These are phyloP conservation scores for Clavariopsis aquatica DNA, from an alignment of 495 filamentous ascomycete genomes.

Conservation along the genomic window DNA sequence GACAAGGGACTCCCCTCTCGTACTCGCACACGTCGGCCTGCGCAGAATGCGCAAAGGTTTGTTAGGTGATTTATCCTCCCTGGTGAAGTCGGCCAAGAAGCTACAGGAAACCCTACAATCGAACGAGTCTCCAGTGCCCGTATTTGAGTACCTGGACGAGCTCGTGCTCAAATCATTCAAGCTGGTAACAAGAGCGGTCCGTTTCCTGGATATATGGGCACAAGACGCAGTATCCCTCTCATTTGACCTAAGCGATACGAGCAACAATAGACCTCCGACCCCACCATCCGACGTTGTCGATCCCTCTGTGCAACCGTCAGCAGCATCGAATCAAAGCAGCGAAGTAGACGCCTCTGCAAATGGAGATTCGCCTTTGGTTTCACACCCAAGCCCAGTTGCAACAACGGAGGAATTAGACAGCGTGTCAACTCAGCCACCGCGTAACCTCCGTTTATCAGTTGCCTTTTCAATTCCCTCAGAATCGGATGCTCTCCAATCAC, in stretches of 20 bases:
- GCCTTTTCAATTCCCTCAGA: conserved; percentile 35
- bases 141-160: conserved; percentile 75
- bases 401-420: conserved; percentile 29
- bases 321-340: conserved; percentile 25
- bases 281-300: conserved; percentile 55
- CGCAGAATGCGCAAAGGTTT: conserved; percentile 81
- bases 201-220: conserved; percentile 88
- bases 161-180: conserved; percentile 92
- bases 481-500: conserved; percentile 34
- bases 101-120: conserved; percentile 66
- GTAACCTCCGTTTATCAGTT: conserved; percentile 33
- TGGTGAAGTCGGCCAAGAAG: conserved; percentile 84
- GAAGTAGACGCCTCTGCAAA: conserved; percentile 17
- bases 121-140: conserved; percentile 54
- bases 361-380: conserved; percentile 25
- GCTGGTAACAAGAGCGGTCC: conserved; percentile 85
- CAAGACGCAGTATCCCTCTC: conserved; percentile 55
- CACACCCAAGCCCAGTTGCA: conserved; percentile 30
- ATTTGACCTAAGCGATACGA: conserved; percentile 31
- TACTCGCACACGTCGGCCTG: conserved; percentile 73
- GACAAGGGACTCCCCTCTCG: conserved; percentile 72
- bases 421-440: conserved; percentile 29
- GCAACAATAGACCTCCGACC: conserved; percentile 63
- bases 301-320: conserved; percentile 24
- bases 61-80: conserved; percentile 80